Base-by-base conservation (phyloP, 2,329 filamentous ascomycete genomes). In the Onygenales sp. region DNA sequence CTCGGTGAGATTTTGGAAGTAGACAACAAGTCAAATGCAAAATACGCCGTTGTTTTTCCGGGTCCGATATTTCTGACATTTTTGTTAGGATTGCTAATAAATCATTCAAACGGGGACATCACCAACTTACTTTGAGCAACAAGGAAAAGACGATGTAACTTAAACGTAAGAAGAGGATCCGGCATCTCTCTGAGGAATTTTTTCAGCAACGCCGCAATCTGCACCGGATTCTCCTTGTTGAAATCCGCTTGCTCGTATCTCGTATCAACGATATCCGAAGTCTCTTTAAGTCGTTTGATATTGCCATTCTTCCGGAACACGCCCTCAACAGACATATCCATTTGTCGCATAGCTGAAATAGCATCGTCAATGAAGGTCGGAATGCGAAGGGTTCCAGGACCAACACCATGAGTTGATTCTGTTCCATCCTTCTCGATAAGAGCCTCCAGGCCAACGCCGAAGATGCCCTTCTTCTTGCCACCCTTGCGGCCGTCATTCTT, bases 261-360 rank as follows among this genome's bases (percentile, higher is more conserved):
- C 44, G 82, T 82, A 68, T 98, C 93, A 58, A 98, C 90, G 61
- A 85, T 78, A 53, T 94, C 88, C 40, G 89, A 85, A 6, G 94
- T 77, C 57, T 95, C 91, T 61, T 87, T 88, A 44, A 96, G 78
- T 61, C 91, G 88, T 69, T 93, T 92, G 74, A 98, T 96, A 70
- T 97, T 98, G 62, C 93, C 93, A 64, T 97, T 98, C 79, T 98
- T 98, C 62, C 93, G 85, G 81, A 98, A 98, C 21, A 98, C 91
- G 63, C 93, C 93, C 70, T 98, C 93, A 1, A 98, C 89, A 1
- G 92, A 97, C 75, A 98, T 90, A 69, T 98, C 93, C 89, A 98
- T 97, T 70, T 92, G 93, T 62, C 91, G 85, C 88, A 98, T 95
- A 10, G 91, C 90, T 3, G 88, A 87, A 39, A 98, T 86, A 48